phyloP scores from a whole-genome alignment of 805 yeast genomes.

The Priceomyces castillae region DNA sequence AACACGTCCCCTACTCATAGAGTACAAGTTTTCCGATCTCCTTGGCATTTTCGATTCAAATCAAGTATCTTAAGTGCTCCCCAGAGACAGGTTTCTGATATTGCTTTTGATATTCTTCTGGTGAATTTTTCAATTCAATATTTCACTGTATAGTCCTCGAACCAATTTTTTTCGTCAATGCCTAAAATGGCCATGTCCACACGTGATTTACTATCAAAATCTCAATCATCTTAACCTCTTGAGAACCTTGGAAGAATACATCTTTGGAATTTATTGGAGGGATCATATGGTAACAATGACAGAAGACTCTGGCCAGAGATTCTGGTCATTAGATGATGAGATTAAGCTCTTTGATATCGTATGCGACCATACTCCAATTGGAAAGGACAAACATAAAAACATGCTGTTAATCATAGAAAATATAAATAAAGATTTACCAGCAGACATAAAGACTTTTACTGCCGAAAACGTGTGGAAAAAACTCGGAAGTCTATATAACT shows the following conservation, averaged over 20 bases:
- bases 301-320: conserved; percentile 10
- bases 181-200: not conserved
- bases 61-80: not conserved
- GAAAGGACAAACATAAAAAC: conserved; percentile 45
- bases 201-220: conserved; percentile 1
- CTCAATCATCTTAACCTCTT: no score
- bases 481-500: conserved; percentile 51
- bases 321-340: conserved; percentile 64
- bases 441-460: conserved; percentile 28
- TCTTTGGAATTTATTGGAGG: not conserved
- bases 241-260: no score
- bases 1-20: conserved; percentile 65
- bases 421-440: conserved; percentile 28
- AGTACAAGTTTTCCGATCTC: conserved; percentile 54
- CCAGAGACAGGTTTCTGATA: not conserved
- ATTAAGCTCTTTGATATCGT: conserved; percentile 57
- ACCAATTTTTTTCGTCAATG: conserved; percentile 2
- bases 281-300: not conserved
- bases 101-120: not conserved
- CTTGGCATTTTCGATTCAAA: conserved; percentile 50
- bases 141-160: not conserved
- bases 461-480: conserved; percentile 58
- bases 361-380: conserved; percentile 69
- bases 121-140: not conserved
- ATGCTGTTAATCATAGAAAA: conserved; percentile 41